Evolutionary conservation across 2,329 filamentous ascomycete genomes (phyloP), one percentile per base, ranked within the genome.

Genomic region (Blastomyces silverae): DNA sequence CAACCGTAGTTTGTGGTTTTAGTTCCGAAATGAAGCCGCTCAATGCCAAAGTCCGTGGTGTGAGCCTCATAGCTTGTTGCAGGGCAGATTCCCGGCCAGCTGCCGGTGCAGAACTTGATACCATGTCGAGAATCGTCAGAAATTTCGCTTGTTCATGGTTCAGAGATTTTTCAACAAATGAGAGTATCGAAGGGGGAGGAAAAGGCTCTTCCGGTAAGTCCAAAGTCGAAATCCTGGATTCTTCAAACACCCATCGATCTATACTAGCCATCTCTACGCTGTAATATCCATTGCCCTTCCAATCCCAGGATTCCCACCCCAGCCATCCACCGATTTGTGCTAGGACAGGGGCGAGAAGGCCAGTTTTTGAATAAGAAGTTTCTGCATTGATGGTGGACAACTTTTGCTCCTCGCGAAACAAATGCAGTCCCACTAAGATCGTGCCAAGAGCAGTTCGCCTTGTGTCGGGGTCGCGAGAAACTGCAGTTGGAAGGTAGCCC

Each of bases 341-440:
- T 55, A 97, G 79, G 1, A 97, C 76, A 20, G 89, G 87, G n/a
- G 86, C 85, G 28, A 97, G 77, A 53, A 83, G 80, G 17, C 80
- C 77, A 28, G 77, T 70, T 53, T 81, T 77, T 25, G 75, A 75
- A 59, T 73, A 76, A 13, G 80, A 76, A n/a, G 77, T 74, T 67
- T 84, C 81, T n/a, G 78, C 77, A 56, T 81, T 80, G 64, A 80
- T 78, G 3, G 87, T 84, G 66, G 90, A 86, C 1, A 99, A 83
- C 73, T 96, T 97, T 67, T 89, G 83, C 74, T 99, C 94, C 74
- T 99, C 93, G 0, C 89, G 83, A n/a, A 96, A 80, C 2, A 97
- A 81, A 77, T 99, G 94, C 15, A 99, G 80, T 0, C 85, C 89
- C 50, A 87, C 80, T 68, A 95, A 80, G 48, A 93, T 83, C 62